Evolutionary conservation across 805 yeast species (phyloP).

Genomic region (Blastobotrys chiropterorum): DNA sequence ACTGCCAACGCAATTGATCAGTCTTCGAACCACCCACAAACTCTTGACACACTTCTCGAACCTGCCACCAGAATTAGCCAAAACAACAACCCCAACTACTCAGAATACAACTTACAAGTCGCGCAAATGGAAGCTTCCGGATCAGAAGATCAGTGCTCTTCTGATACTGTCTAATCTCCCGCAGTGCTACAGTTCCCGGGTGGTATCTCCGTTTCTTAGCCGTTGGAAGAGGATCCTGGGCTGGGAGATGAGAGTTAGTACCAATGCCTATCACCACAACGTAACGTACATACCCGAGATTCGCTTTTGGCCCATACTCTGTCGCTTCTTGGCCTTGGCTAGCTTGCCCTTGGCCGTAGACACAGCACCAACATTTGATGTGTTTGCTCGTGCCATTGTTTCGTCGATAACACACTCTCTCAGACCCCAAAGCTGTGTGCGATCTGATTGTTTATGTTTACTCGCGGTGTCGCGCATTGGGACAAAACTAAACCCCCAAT

Average conservation of each 20-base stretch:
- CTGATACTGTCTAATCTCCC: conserved; percentile 97
- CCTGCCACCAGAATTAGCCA: not conserved
- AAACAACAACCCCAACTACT: conserved; percentile 84
- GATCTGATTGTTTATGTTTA: not conserved
- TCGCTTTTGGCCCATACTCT: not conserved
- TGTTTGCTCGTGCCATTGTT: conserved; percentile 2
- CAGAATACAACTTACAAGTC: conserved; percentile 41
- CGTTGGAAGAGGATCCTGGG: conserved; percentile 8
- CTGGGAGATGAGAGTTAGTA: not conserved
- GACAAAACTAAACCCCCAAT: no score
- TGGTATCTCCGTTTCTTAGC: conserved; percentile 50
- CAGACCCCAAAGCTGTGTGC: no score
- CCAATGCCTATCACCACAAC: not conserved
- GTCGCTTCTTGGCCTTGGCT: not conserved
- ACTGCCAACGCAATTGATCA: conserved; percentile 85
- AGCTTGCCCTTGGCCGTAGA: conserved; percentile 1
- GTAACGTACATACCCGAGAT: not conserved
- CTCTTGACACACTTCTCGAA: conserved; percentile 65
- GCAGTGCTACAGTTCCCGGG: conserved; percentile 92
- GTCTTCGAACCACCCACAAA: conserved; percentile 15
- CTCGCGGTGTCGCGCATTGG: not conserved
- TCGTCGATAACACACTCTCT: not conserved
- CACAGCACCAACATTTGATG: not conserved
- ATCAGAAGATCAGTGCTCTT: conserved; percentile 90
- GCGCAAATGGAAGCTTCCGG: conserved; percentile 95